Percentiles rank a stretch among this genome's conserved stretches.
These are phyloP conservation scores for Castanea crenata DNA, from an alignment of 306 rosid species.

Conservation along the genomic window DNA sequence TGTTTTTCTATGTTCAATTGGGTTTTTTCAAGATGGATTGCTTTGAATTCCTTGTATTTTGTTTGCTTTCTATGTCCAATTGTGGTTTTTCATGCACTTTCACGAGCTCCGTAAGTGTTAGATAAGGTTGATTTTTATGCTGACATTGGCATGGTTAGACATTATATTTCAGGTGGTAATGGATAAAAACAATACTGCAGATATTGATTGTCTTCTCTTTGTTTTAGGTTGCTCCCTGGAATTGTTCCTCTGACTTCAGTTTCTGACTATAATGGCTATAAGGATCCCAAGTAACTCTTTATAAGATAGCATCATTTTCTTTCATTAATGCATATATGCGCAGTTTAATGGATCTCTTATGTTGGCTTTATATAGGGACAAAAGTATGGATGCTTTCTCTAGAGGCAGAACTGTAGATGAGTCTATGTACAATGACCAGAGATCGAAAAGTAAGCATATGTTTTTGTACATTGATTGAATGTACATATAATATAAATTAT, in stretches of 20 bases:
- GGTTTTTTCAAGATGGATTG: too few relatives aligned
- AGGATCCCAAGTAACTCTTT: slow-evolving; percentile 54
- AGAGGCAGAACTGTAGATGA: slow-evolving; percentile 67
- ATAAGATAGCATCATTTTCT: background rate
- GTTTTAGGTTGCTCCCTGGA: slow-evolving; percentile 45
- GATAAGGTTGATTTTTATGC: background rate
- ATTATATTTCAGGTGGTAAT: background rate
- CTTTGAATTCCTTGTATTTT: too few relatives aligned
- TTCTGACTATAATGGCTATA: slow-evolving; percentile 54
- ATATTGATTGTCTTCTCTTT: background rate
- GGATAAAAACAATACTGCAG: too few relatives aligned
- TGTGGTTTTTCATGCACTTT: too few relatives aligned
- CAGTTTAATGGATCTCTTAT: slow-evolving; percentile 13
- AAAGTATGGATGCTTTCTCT: slow-evolving; percentile 33
- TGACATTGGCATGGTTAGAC: background rate
- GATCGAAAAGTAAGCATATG: slow-evolving; percentile 62
- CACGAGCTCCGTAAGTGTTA: too few relatives aligned
- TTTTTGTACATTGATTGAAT: background rate
- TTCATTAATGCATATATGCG: background rate
- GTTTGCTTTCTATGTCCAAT: too few relatives aligned
- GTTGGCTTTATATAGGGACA: slow-evolving; percentile 44
- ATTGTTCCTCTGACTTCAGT: slow-evolving; percentile 21
- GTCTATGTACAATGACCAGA: slow-evolving; percentile 29
- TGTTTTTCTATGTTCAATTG: too few relatives aligned
- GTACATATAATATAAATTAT: slow-evolving; percentile 14